Base-by-base conservation (phyloP, 805 yeast species). In the Candida caryicola region DNA sequence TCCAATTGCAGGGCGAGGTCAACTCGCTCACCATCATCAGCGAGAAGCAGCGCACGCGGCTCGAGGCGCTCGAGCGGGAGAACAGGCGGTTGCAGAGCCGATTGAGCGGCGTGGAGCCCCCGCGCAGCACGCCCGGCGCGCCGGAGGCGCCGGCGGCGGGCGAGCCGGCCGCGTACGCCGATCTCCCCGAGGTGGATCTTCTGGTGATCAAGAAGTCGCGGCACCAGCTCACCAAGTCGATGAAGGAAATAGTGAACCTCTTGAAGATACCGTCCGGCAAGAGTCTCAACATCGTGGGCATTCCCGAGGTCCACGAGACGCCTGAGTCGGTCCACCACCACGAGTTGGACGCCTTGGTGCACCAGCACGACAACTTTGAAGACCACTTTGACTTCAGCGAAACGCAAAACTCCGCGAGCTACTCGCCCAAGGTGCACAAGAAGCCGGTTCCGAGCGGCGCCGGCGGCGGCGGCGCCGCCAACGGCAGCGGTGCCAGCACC, bases 1-100 rank as follows among this genome's bases (percentile, higher is more conserved):
- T 71, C 34, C 75, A 74, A 46, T 49, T 77, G 28, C 80, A 76
- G 43, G 73, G 78, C 31, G 81, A 77, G 47, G 49, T 77, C 27
- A 76, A 76, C 45, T 46, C 72, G 2, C 51, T 74, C 32, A 61
- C 62, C 34, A 58, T 64, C 36, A 47, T 65, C 27, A 73, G 71
- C 46, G 71, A 67, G 31, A 68, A 62, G 34, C 71, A 76, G 38
- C 56, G 55, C 17, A 34, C 57, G n/a, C 55, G 56, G 31, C 68
- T 76, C 18, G 49, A 53, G n/a, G 53, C 60, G 34, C 53, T 76
- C 39, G 71, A 71, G 45, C 43, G 46, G 17, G 62, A 57, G 35
- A 45, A 57, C 36, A 6, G 8, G 10, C 10, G 12, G 7, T 25
- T 33, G 19, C 39, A 43, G n/a, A 34, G 28, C 8, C 36, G 31